Evolutionary conservation across 495 filamentous ascomycete species (phyloP), one percentile per base, ranked within the genome.

Genomic region (Neohortaea acidophila): DNA sequence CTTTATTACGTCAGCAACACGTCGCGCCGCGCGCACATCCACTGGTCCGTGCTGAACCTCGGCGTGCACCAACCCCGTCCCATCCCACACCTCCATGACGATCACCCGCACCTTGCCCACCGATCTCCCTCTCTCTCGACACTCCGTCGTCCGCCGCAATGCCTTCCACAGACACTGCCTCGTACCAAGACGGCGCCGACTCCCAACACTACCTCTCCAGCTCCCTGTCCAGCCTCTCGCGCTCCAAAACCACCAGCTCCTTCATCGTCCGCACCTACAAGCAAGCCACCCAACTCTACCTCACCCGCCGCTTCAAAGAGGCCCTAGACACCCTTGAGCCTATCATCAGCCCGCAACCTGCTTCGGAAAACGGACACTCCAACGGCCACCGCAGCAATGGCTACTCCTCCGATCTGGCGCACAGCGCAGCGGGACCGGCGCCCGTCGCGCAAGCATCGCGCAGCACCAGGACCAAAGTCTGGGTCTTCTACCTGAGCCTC

Each of bases 401-500:
- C 6, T 19, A 34, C 5, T 37, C 27, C 1, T 37, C 52, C 11
- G 48, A 58, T 11, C n/a, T n/a, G n/a, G 43, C 53, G 12, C 4
- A 4, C 28, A 21, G 4, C n/a, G 19, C 4, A 7, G 11, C 18
- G 2, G 33, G 33, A 2, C 59, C 65, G 21, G 79, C 83, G 28
- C 81, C 81, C 2, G 75, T 93, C 35, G 73, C 75, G 36, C 66
- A 63, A 44, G 80, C 79, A 39, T 80, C 79, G 33, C 67, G 74
- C 36, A 76, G 73, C 26, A 82, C 79, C 41, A 67, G 87, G 45
- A 82, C 94, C 59, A 96, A 94, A 57, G 74, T 94, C 38, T 97
- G 91, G 91, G 91, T 82, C 58, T 68, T 97, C 48, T 96, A 96
- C 57, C 72, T 96, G 35, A 92, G 84, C 0, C 72, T 96, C 18